Evolutionary conservation across 352 stramenopile species (phyloP).

Genomic region (Pythium brassicae): DNA sequence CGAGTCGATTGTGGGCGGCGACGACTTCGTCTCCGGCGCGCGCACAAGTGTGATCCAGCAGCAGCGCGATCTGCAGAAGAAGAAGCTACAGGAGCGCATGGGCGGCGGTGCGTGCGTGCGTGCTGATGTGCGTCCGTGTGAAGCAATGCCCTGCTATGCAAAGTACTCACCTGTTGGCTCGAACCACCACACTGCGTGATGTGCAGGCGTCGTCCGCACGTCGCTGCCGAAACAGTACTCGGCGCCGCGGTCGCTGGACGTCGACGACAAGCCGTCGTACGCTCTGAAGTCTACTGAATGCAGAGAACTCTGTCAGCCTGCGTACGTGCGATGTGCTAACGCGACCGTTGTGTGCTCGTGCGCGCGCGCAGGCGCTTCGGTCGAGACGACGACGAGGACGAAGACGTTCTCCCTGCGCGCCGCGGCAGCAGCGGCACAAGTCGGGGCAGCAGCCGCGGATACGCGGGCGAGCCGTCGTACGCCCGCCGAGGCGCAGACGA

Average conservation of each 20-base stretch:
- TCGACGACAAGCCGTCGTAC: conserved; percentile 82
- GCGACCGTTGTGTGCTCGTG: no score
- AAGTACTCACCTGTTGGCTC: background rate
- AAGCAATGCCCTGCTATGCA: background rate
- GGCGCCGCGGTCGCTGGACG: conserved; percentile 58
- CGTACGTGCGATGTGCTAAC: background rate
- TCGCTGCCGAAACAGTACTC: conserved; percentile 78
- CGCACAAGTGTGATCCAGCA: conserved; percentile 80
- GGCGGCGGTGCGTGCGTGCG: conserved; percentile 39
- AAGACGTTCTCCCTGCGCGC: conserved; percentile 26
- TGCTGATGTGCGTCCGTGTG: no score
- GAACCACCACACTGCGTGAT: background rate
- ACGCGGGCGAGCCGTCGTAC: conserved; percentile 15
- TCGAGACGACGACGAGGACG: conserved; percentile 61
- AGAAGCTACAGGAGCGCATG: conserved; percentile 83
- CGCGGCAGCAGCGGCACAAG: conserved; percentile 19
- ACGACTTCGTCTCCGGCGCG: conserved; percentile 56
- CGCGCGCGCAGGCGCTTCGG: conserved; percentile 50
- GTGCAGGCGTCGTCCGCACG: conserved; percentile 66
- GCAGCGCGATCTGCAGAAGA: conserved; percentile 83
- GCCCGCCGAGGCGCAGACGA: conserved; percentile 31
- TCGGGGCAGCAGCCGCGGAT: conserved; percentile 11
- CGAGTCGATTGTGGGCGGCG: conserved; percentile 41
- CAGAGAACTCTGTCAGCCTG: background rate
- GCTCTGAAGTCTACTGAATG: conserved; percentile 4